Evolutionary conservation across 2,329 filamentous ascomycete species (phyloP), one percentile per base, ranked within the genome.

Genomic region (Microdochium nivale): DNA sequence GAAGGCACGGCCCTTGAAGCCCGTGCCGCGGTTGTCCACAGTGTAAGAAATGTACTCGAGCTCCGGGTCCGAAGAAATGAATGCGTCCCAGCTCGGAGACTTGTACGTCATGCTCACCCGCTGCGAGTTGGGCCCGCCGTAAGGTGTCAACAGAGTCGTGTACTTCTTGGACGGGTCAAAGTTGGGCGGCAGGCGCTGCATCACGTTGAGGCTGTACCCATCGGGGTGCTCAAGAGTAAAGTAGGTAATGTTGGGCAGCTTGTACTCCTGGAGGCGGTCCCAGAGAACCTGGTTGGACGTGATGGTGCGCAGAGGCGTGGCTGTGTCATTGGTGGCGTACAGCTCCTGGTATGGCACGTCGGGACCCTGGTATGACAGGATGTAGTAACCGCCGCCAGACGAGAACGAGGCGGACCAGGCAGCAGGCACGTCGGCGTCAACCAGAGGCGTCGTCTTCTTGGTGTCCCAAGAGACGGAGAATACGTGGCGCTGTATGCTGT

Each of bases 271-370:
- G 1, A 87, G 72, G n/a, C 68, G 74, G 24, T 72, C 64, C 59
- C 78, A 75, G 2, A 86, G 71, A 0, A 62, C 71, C n/a, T 75
- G 73, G 62, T 87, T 87, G 59, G 78, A 76, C 10, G 78, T 77
- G 9, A 88, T 71, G 0, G 76, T 80, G 5, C 79, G 76, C 9
- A 87, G 64, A 0, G 82, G 76, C 32, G 68, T 73, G 8, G 59
- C 59, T 21, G 73, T 77, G 21, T 75, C 74, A 60, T 83, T 78
- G 54, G 76, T 62, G 0, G 77, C 69, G 66, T 85, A 86, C 1
- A 88, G 72, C 55, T 86, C 81, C 60, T 87, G 83, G 65, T 86
- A 87, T 0, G 84, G 84, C 0, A 88, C 79, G 51, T 86, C 78
- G 0, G 84, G 84, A 0, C 84, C 84, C 19, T 69, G 66, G 62